phyloP scores from a whole-genome alignment of 768 basidiomycete species.

The Mrakia gelida region DNA sequence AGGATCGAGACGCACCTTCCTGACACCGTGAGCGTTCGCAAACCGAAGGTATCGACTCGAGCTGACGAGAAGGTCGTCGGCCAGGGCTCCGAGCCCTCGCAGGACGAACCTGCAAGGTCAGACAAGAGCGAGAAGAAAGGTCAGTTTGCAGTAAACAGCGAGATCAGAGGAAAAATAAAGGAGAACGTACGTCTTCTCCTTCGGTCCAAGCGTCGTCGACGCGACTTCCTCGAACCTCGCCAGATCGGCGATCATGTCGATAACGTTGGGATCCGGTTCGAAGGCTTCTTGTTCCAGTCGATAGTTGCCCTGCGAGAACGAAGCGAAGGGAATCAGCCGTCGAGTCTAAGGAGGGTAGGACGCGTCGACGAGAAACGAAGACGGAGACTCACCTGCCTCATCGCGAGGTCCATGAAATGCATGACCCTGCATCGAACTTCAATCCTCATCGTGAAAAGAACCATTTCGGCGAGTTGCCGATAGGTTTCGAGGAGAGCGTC shows the following conservation, averaged over 20 bases:
- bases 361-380: background rate
- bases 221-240: slow-evolving; percentile 69
- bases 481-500: slow-evolving; percentile 86
- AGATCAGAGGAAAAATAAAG: too few relatives aligned
- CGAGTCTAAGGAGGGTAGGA: background rate
- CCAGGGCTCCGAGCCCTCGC: slow-evolving; percentile 73
- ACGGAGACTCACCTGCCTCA: slow-evolving; percentile 59
- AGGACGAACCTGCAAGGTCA: slow-evolving; percentile 67
- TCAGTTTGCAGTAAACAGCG: too few relatives aligned
- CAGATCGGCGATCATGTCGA: slow-evolving; percentile 78
- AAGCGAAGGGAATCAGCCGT: background rate
- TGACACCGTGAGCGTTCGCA: slow-evolving; percentile 70
- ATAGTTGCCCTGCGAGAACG: slow-evolving; percentile 71
- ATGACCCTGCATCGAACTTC: slow-evolving; percentile 81
- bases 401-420: slow-evolving; percentile 72
- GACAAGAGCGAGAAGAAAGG: background rate
- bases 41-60: slow-evolving; percentile 65
- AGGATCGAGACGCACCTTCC: slow-evolving; percentile 50
- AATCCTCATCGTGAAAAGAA: slow-evolving; percentile 78
- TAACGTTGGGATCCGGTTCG: slow-evolving; percentile 86
- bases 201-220: slow-evolving; percentile 57
- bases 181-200: slow-evolving; percentile 64
- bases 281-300: slow-evolving; percentile 70
- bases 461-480: slow-evolving; percentile 77
- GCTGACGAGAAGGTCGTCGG: slow-evolving; percentile 75